Evolutionary conservation across 2,329 filamentous ascomycete species (phyloP).

Genomic region (Orbilia blumenaviensis): DNA sequence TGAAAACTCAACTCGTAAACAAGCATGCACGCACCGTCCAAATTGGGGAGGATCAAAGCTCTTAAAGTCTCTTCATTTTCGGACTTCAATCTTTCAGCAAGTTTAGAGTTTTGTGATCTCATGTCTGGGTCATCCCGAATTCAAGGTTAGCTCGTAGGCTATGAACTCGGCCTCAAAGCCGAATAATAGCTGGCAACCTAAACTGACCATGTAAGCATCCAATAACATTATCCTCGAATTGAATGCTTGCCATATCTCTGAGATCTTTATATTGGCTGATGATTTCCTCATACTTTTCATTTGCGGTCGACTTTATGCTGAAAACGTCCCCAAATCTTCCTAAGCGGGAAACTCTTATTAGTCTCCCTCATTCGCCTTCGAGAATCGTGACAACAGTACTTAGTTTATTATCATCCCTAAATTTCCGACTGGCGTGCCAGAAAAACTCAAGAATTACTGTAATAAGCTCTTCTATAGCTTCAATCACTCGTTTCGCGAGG

Average conservation of each 20-base stretch:
- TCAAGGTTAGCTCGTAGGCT: no score
- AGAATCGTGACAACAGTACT: constrained; percentile 25
- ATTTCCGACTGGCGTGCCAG: constrained; percentile 37
- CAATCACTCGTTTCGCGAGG: constrained; percentile 8
- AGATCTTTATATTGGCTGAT: constrained; percentile 36
- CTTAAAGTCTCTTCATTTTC: constrained; percentile 12
- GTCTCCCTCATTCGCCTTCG: no score
- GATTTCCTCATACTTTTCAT: constrained; percentile 38
- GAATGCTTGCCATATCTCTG: not conserved
- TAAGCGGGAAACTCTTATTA: no score
- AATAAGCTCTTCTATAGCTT: constrained; percentile 30
- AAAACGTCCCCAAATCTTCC: constrained; percentile 41
- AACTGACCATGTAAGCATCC: constrained; percentile 23
- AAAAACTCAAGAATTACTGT: constrained; percentile 38
- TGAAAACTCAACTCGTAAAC: no score
- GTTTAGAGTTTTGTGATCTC: constrained; percentile 19
- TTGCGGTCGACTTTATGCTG: constrained; percentile 15
- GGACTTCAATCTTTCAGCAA: constrained; percentile 19
- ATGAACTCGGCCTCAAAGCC: no score
- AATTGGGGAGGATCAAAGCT: constrained; percentile 12
- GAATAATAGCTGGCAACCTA: no score
- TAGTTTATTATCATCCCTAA: constrained; percentile 30
- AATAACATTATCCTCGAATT: constrained; percentile 43
- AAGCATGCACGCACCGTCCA: constrained; percentile 8
- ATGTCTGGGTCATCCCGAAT: no score